Conservation (phyloP, 140 eudicot species). For the Bidens hawaiensis region DNA sequence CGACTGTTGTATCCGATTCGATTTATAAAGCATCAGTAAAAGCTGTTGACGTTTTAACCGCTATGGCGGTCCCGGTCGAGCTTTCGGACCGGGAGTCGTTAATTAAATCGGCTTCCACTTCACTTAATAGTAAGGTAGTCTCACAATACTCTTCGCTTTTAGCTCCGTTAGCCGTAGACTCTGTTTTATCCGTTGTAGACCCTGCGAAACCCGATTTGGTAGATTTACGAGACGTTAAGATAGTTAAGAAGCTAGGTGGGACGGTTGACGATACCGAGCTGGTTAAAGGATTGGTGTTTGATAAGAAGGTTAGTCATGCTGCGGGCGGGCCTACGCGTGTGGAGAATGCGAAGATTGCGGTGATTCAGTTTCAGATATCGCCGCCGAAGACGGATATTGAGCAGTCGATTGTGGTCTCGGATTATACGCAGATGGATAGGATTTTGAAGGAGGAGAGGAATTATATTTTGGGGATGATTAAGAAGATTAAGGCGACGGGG, state of each 20-base stretch:
- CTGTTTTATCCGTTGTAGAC: constrained; percentile 76
- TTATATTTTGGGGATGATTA: constrained; percentile 77
- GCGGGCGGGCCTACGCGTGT: constrained; percentile 79
- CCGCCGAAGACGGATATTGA: constrained; percentile 95
- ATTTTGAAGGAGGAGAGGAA: constrained; percentile 91
- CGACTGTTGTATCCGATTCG: constrained; percentile 73
- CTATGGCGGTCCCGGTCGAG: constrained; percentile 90
- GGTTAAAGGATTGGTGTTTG: constrained; percentile 81
- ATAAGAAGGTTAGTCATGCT: constrained; percentile 84
- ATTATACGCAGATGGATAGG: constrained; percentile 92
- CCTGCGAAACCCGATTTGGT: constrained; percentile 70
- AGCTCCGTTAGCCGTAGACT: constrained; percentile 87
- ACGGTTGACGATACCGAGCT: constrained; percentile 93
- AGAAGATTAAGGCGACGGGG: constrained; percentile 81
- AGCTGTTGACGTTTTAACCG: constrained; percentile 61
- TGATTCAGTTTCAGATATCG: constrained; percentile 86
- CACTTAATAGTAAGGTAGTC: constrained; percentile 84
- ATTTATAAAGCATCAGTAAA: constrained; percentile 55
- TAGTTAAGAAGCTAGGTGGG: constrained; percentile 82
- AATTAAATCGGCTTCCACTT: constrained; percentile 74
- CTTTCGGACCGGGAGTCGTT: constrained; percentile 71
- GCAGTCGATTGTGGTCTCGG: constrained; percentile 85
- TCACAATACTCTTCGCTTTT: constrained; percentile 80
- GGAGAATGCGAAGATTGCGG: constrained; percentile 84
- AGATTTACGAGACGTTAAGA: constrained; percentile 75